Evolutionary conservation across 345 rosid genomes (phyloP), one percentile per base, ranked within the genome.

Genomic region (Bruguiera gymnorhiza): DNA sequence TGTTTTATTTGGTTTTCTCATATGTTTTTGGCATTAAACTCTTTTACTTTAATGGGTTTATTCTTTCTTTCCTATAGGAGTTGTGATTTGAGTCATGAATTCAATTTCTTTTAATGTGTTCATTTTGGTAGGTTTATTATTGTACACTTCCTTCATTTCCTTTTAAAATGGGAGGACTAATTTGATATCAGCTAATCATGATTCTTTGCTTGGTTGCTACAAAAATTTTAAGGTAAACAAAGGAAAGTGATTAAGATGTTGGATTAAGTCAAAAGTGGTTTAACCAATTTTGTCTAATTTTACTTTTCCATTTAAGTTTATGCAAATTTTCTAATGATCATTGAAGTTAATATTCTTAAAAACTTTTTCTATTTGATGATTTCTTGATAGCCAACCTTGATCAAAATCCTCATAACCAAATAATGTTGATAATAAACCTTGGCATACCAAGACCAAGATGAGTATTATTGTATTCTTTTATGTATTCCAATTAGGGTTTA

Each of bases 391-490:
- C 6, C 6, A 31, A 31, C 6, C 6, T 4, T 31, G 3, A 0
- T 32, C 6, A 32, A 32, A 32, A 32, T 32, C 8, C 32, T 31
- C 6, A 1, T 0, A 6, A 4, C 32, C 6, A 31, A 31, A 31
- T 31, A 31, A 31, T 6, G 5, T 31, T 31, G 32, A 0, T 31
- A 31, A 31, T 4, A 31, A 32, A 6, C 36, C 1, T 32, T 32
- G 7, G 8, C 8, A 32, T 32, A 32, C 1, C 6, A 6, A 32
- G 7, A 32, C 6, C 1, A 6, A 32, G 36, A 32, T 0, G 6
- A 0, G 7, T 0, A 32, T 32, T 1, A 6, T 32, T 32, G 7
- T 6, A 0, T 32, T 1, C 1, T 32, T 32, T 32, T 5, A 0
- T 32, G 6, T 32, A 0, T 32, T 32, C 7, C 34, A 32, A 32